A percentile compares a stretch with the other conserved stretches of the same genome.
Conservation (phyloP, 768 basidiomycete genomes). For the Termitomyces sp. region DNA sequence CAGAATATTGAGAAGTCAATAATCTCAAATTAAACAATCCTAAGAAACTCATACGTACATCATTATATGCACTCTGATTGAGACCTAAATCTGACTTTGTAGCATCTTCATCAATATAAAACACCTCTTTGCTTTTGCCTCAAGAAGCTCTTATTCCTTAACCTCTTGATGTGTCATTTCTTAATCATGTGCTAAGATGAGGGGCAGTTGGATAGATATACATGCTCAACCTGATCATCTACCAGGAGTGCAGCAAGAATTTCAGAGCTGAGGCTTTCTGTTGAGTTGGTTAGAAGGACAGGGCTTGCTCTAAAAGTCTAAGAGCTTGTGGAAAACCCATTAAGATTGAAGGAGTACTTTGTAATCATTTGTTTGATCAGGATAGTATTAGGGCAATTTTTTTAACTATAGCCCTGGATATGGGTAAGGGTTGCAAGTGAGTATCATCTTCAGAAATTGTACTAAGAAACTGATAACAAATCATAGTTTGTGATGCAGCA, state of each 20-base stretch:
- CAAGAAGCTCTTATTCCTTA: too few species aligned
- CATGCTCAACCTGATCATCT: too few species aligned
- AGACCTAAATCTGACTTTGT: conserved; percentile 4
- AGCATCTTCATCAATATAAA: conserved; percentile 6
- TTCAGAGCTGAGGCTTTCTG: conserved; percentile 18
- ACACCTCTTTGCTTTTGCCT: conserved; percentile 2
- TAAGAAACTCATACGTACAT: too few species aligned
- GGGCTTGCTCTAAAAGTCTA: neutral
- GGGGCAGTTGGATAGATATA: too few species aligned
- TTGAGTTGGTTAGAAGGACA: conserved; percentile 21
- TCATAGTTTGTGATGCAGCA: conserved; percentile 29
- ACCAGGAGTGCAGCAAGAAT: too few species aligned
- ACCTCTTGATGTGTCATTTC: too few species aligned
- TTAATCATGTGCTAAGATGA: too few species aligned
- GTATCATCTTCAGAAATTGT: neutral
- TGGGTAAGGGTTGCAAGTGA: neutral
- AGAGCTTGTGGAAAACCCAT: neutral
- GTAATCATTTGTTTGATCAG: conserved; percentile 32
- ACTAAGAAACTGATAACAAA: conserved; percentile 1
- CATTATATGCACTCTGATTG: conserved; percentile 18
- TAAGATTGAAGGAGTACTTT: conserved; percentile 27
- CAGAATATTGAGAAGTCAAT: neutral
- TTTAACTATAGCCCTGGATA: conserved; percentile 23
- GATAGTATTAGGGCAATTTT: conserved; percentile 14
- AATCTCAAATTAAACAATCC: conserved; percentile 10